phyloP scores from a whole-genome alignment of 805 yeast genomes.

The Ogataea corticis region DNA sequence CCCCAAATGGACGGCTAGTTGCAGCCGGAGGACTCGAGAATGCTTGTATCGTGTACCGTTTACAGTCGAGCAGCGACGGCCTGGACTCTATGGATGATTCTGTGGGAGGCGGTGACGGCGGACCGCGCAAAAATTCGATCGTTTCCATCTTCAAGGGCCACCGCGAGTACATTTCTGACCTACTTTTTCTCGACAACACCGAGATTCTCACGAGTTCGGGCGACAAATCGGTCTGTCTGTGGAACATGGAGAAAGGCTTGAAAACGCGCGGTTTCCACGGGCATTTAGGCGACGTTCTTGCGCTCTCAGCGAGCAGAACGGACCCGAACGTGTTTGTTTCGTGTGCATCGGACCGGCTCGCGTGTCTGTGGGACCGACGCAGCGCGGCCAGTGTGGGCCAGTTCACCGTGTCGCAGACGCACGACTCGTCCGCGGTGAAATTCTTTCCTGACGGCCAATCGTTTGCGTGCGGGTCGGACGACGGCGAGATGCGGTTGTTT shows the following conservation, averaged over 20 bases:
- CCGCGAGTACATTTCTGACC: constrained; percentile 75
- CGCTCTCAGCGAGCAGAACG: constrained; percentile 37
- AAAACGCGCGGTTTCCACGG: constrained; percentile 56
- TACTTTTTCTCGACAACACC: constrained; percentile 62
- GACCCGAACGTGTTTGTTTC: constrained; percentile 47
- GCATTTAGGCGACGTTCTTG: constrained; percentile 71
- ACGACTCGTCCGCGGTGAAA: constrained; percentile 62
- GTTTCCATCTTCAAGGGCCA: constrained; percentile 73
- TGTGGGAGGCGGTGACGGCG: background rate
- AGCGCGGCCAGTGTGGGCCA: constrained; percentile 39
- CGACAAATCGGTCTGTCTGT: constrained; percentile 73
- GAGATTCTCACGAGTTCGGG: constrained; percentile 73
- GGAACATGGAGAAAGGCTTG: constrained; percentile 73
- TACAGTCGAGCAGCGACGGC: constrained; percentile 24
- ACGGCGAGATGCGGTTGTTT: constrained; percentile 65
- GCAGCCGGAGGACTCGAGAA: constrained; percentile 88
- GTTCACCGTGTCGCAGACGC: constrained; percentile 50
- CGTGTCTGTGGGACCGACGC: constrained; percentile 66
- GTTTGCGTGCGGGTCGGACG: constrained; percentile 77
- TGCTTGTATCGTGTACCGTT: constrained; percentile 66
- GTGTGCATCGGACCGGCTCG: constrained; percentile 69
- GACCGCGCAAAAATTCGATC: constrained; percentile 26
- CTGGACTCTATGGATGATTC: too few relatives aligned
- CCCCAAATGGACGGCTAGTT: constrained; percentile 63
- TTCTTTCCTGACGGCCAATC: constrained; percentile 72